A percentile compares a stretch with the other conserved stretches of the same genome.
Evolutionary conservation across 73 alveolate genomes (phyloP).

Genomic region (Stentor coeruleus): DNA sequence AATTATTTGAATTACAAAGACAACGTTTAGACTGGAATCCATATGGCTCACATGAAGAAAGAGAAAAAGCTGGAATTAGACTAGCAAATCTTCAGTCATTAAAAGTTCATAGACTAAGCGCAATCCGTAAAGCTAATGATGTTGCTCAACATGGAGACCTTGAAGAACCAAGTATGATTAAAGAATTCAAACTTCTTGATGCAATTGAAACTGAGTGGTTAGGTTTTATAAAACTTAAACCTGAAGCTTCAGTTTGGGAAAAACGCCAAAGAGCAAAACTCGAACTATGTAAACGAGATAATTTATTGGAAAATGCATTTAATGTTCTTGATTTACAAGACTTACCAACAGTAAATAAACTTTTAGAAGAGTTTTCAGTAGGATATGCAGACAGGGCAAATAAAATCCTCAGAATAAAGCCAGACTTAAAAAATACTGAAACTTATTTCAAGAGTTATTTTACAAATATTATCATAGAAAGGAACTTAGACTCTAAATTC

Average conservation of each 20-base stretch:
- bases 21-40: slow-evolving; percentile 25
- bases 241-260: not conserved
- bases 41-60: not conserved
- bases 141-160: not conserved
- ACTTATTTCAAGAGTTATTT: not conserved
- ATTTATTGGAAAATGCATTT: slow-evolving; percentile 2
- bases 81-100: not conserved
- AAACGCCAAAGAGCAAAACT: slow-evolving; percentile 14
- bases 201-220: slow-evolving; percentile 5
- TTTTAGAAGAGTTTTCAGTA: slow-evolving; percentile 19
- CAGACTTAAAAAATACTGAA: not conserved
- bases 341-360: not conserved
- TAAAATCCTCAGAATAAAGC: not conserved
- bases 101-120: slow-evolving; percentile 19
- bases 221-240: not conserved
- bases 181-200: not conserved
- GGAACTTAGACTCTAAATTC: not conserved
- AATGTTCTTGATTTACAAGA: slow-evolving; percentile 14
- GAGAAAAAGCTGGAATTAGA: slow-evolving; percentile 17
- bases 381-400: slow-evolving; percentile 11
- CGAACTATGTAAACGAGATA: not conserved
- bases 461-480: not conserved
- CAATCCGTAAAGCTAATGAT: slow-evolving; percentile 18
- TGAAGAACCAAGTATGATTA: not conserved
- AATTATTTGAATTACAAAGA: slow-evolving; percentile 6